phyloP scores from a whole-genome alignment of 139 green algal species.

The Chlamydomonas asymmetrica region DNA sequence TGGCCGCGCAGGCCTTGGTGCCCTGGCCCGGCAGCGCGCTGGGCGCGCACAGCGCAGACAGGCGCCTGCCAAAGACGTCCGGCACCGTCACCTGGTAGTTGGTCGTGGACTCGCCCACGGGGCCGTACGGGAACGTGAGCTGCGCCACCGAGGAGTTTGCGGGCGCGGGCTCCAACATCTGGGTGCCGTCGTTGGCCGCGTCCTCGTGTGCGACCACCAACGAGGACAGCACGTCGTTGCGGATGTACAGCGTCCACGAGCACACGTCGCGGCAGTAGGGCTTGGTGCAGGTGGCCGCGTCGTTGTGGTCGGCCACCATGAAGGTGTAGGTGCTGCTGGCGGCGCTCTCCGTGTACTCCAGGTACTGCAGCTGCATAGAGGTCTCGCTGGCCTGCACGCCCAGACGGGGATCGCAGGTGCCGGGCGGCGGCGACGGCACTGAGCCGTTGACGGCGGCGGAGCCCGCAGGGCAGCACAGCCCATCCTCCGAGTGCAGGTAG shows the following conservation, averaged over 20 bases:
- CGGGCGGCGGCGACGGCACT: not conserved
- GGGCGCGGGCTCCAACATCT: not conserved
- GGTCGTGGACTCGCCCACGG: not conserved
- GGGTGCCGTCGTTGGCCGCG: not conserved
- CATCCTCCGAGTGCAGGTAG: slow-evolving; percentile 29
- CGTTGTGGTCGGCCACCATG: slow-evolving; percentile 35
- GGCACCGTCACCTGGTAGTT: slow-evolving; percentile 16
- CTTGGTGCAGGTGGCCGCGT: slow-evolving; percentile 7
- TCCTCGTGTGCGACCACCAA: slow-evolving; percentile 21
- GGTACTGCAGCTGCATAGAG: slow-evolving; percentile 37
- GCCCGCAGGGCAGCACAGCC: slow-evolving; percentile 19
- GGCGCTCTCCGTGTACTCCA: slow-evolving; percentile 5
- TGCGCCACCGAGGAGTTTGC: not conserved
- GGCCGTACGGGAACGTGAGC: slow-evolving; percentile 36
- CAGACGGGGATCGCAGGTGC: not conserved
- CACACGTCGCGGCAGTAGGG: slow-evolving; percentile 33
- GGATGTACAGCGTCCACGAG: slow-evolving; percentile 30
- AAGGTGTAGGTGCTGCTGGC: slow-evolving; percentile 25
- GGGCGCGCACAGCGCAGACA: slow-evolving; percentile 26
- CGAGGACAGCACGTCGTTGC: not conserved
- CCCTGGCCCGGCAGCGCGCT: slow-evolving; percentile 30
- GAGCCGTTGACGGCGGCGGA: not conserved
- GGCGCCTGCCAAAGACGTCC: not conserved
- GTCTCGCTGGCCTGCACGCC: slow-evolving; percentile 12
- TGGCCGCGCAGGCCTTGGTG: slow-evolving; percentile 26